Evolutionary conservation across 2,329 filamentous ascomycete genomes (phyloP).

Genomic region (Penicillium sp.): DNA sequence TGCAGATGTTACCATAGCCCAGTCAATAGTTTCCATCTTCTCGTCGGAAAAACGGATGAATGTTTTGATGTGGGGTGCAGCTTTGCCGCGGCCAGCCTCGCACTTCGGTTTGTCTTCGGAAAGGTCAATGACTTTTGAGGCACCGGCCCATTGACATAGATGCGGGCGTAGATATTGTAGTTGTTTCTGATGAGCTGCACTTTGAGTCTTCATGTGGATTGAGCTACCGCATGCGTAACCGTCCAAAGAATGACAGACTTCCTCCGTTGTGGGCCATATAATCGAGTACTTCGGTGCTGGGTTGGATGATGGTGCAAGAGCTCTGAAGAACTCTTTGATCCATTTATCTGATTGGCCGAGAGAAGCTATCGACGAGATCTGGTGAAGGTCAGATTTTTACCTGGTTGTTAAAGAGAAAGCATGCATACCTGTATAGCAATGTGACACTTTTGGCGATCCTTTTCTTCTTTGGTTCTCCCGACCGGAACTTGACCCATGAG

Average conservation of each 20-base stretch:
- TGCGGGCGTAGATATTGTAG: slow-evolving; percentile 68
- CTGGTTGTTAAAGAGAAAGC: not conserved
- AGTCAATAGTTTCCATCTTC: slow-evolving; percentile 61
- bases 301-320: slow-evolving; percentile 29
- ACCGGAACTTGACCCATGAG: slow-evolving; percentile 58
- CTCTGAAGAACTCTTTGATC: slow-evolving; percentile 64
- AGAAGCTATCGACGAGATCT: slow-evolving; percentile 81
- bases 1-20: slow-evolving; percentile 87
- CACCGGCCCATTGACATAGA: slow-evolving; percentile 73
- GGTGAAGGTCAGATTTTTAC: slow-evolving; percentile 32
- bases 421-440: slow-evolving; percentile 38
- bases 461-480: slow-evolving; percentile 18
- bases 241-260: slow-evolving; percentile 73
- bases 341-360: slow-evolving; percentile 69
- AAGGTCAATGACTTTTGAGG: slow-evolving; percentile 10
- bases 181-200: slow-evolving; percentile 69
- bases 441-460: slow-evolving; percentile 26
- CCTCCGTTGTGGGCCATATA: slow-evolving; percentile 76
- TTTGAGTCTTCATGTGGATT: slow-evolving; percentile 78
- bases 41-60: slow-evolving; percentile 64
- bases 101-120: slow-evolving; percentile 16
- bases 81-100: slow-evolving; percentile 63
- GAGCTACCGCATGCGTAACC: slow-evolving; percentile 76
- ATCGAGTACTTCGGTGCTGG: slow-evolving; percentile 61
- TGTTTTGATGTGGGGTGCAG: slow-evolving; percentile 87